Evolutionary conservation across 495 filamentous ascomycete species (phyloP), one percentile per base, ranked within the genome.

Genomic region (Geoglossum glabrum): DNA sequence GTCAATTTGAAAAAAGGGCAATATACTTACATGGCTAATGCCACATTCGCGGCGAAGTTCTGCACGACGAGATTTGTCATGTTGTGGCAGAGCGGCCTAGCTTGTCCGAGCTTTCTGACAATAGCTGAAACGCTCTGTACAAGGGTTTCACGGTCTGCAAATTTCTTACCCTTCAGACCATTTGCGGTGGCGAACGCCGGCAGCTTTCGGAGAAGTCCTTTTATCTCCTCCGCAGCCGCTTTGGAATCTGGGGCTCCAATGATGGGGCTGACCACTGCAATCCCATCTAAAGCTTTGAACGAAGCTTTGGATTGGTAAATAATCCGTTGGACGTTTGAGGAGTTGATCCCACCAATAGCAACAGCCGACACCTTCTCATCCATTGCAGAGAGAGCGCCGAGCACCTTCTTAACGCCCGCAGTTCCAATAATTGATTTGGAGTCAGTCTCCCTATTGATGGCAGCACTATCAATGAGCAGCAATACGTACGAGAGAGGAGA

Each of bases 61-160:
- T 90, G 86, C 34, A 95, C 89, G 0, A 96, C 85, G 56, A 86
- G 73, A 67, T 96, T 96, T 47, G 93, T 96, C 84, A 97, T 96
- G 67, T 95, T 95, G 70, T 96, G 92, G 9, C 84, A 87, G 10
- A 98, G 73, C 0, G 92, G 90, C 49, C 79, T 82, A 17, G 66
- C 72, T 11, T 70, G 61, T 0, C 75, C 73, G 51, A 95, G 72
- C 21, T 73, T 74, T 52, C 69, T 74, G 31, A 90, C 71, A 23
- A 88, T 67, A 1, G 66, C 64, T 0, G 81, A 79, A 1, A 81
- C 74, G 38, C 69, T 63, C 7, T 65, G 61, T 10, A 77, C 63
- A 40, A 78, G 60, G 3, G 65, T 63, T 52, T 68, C 62, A 52
- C 73, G 66, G n/a, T 72, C 65, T 6, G 23, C 34, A 17, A 50